A percentile compares a stretch with the other conserved stretches of the same genome.
These are phyloP conservation scores for Fusarium udum DNA, from an alignment of 2,329 filamentous ascomycete genomes.

Conservation along the genomic window DNA sequence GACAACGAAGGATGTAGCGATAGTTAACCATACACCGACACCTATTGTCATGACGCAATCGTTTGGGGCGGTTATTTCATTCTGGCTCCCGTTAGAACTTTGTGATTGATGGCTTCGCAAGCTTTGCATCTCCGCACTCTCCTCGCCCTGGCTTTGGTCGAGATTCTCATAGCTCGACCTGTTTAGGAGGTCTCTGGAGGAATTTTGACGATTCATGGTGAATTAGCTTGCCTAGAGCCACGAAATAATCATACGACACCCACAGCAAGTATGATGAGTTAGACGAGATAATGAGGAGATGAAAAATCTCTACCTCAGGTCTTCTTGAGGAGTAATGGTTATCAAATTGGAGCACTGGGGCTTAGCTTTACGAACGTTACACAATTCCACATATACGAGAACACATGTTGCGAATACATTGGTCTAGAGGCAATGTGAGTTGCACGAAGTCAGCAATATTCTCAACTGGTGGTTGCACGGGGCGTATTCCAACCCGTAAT, in stretches of 20 bases:
- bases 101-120: neutral
- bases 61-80: too few species aligned
- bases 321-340: too few species aligned
- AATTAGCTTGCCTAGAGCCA: neutral
- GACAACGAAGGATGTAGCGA: too few species aligned
- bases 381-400: neutral
- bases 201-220: neutral
- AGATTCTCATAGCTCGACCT: neutral
- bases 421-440: accelerated
- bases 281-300: too few species aligned
- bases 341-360: too few species aligned
- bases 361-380: neutral
- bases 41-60: too few species aligned
- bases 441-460: neutral
- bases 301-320: too few species aligned
- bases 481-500: neutral
- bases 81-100: accelerated
- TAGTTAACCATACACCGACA: too few species aligned
- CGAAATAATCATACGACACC: too few species aligned
- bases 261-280: too few species aligned
- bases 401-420: neutral
- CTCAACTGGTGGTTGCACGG: accelerated
- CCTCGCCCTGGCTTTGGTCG: too few species aligned
- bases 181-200: too few species aligned
- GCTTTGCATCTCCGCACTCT: neutral